Evolutionary conservation across 2,329 filamentous ascomycete genomes (phyloP), one percentile per base, ranked within the genome.

Genomic region (Aspergillus phoenicis): DNA sequence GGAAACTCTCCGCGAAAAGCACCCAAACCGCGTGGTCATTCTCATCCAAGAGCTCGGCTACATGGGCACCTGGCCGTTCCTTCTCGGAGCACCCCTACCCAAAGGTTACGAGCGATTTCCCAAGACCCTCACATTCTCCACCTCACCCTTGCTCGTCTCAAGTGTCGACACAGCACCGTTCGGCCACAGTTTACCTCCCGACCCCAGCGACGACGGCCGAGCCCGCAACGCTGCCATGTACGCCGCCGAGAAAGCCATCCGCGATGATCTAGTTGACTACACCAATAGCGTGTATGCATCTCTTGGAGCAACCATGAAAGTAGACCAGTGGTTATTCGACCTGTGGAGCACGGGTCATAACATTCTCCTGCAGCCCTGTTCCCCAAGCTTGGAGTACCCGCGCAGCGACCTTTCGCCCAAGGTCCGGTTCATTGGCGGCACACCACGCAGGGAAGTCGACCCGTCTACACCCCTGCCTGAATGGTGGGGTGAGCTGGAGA

Each of bases 381-480:
- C 48, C 38, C 28, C 57, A 20, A 59, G 51, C 51, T 26, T 59
- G 26, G 57, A 59, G 51, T 59, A 59, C n/a, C 52, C 57, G 11
- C 57, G 57, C 13, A 59, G 57, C 20, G 57, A 59, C 10, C 26
- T 59, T 26, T 28, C 57, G 2, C 20, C 20, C 6, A 59, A 59
- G 5, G 24, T 59, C n/a, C 57, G 43, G 1, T 59, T 54, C 10
- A 41, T 59, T 5, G 57, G 57, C 10, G 57, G 33, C 4, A 36
- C 24, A 10, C 51, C 57, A 28, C 43, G 51, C 4, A n/a, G 8
- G 28, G 41, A 54, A 33, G 11, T 41, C 5, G 39, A 15, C 4
- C 28, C 24, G 5, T 26, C 24, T 2, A 48, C 38, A 8, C 13
- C 28, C 7, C 33, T 59, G 5, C 57, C 57, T 13, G 33, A 17